phyloP scores from a whole-genome alignment of 441 rosid genomes.

The Jatropha podagrica region DNA sequence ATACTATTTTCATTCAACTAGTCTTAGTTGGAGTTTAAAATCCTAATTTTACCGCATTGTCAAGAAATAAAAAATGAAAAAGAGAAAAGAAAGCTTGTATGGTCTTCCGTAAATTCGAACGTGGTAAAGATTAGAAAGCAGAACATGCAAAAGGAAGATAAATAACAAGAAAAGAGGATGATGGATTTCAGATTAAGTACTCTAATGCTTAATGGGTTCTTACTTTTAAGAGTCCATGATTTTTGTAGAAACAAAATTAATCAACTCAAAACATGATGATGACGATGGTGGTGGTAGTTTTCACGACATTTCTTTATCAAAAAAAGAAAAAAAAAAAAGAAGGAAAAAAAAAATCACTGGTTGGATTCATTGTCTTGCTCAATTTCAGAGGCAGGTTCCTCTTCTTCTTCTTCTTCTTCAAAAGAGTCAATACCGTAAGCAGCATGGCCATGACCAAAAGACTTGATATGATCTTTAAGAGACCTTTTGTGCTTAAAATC shows the following conservation, averaged over 20 bases:
- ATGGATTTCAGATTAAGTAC: slow-evolving; percentile 22
- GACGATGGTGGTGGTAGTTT: not conserved
- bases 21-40: too few species aligned
- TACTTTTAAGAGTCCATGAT: slow-evolving; percentile 12
- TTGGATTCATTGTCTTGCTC: slow-evolving; percentile 63
- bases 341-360: slow-evolving; percentile 19
- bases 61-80: too few species aligned
- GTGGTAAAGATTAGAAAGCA: too few species aligned
- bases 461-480: slow-evolving; percentile 85
- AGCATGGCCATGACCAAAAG: slow-evolving; percentile 83
- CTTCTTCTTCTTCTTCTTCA: slow-evolving; percentile 70
- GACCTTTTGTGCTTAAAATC: slow-evolving; percentile 98
- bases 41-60: too few species aligned
- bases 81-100: too few species aligned
- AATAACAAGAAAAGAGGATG: not conserved
- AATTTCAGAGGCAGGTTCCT: slow-evolving; percentile 59
- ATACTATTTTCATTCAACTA: too few species aligned
- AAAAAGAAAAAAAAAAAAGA: too few species aligned
- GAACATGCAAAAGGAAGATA: slow-evolving; percentile 13
- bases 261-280: slow-evolving; percentile 11
- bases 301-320: not conserved
- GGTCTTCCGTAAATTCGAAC: too few species aligned
- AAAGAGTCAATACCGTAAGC: slow-evolving; percentile 62
- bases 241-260: slow-evolving; percentile 4
- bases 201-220: slow-evolving; percentile 9